Evolutionary conservation across 1,284 basidiomycete species (phyloP).

Genomic region (Fomitopsis schrenkii): DNA sequence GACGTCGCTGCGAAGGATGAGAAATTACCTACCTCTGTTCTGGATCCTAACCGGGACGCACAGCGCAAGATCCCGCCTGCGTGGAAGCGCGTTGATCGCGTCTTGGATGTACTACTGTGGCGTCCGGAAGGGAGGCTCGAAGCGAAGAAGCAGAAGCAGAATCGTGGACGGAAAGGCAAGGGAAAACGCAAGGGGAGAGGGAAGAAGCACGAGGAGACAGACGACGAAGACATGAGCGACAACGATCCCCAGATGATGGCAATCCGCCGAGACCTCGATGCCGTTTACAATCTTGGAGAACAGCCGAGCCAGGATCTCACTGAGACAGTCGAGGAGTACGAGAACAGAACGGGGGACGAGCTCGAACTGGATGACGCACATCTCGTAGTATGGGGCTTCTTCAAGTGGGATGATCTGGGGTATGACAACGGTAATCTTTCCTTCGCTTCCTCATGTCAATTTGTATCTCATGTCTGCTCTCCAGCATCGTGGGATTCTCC

Average conservation of each 20-base stretch:
- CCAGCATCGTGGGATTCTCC: constrained; percentile 91
- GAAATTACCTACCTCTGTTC: constrained; percentile 28
- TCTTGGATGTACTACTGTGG: constrained; percentile 75
- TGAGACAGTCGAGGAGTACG: constrained; percentile 59
- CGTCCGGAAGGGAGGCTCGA: constrained; percentile 22
- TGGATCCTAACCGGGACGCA: constrained; percentile 46
- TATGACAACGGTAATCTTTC: constrained; percentile 74
- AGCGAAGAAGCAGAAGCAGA: constrained; percentile 22
- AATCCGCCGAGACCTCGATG: constrained; percentile 31
- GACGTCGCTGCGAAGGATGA: constrained; percentile 30
- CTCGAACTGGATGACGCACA: constrained; percentile 53
- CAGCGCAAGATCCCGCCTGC: constrained; percentile 63
- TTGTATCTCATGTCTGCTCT: background rate
- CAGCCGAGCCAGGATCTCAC: constrained; percentile 46
- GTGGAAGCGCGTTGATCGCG: constrained; percentile 80
- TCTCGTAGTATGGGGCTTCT: constrained; percentile 70
- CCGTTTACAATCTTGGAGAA: constrained; percentile 52
- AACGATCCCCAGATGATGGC: constrained; percentile 24
- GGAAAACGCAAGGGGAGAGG: constrained; percentile 3
- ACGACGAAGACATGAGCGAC: constrained; percentile 30
- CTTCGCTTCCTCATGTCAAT: too few species aligned
- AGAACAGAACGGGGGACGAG: constrained; percentile 37
- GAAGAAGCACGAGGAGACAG: constrained; percentile 15
- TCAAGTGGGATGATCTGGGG: constrained; percentile 89
- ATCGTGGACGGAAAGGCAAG: constrained; percentile 23